These are phyloP conservation scores for Malassezia dermatis DNA, from an alignment of 1,284 basidiomycete species.

Conservation along the genomic window DNA sequence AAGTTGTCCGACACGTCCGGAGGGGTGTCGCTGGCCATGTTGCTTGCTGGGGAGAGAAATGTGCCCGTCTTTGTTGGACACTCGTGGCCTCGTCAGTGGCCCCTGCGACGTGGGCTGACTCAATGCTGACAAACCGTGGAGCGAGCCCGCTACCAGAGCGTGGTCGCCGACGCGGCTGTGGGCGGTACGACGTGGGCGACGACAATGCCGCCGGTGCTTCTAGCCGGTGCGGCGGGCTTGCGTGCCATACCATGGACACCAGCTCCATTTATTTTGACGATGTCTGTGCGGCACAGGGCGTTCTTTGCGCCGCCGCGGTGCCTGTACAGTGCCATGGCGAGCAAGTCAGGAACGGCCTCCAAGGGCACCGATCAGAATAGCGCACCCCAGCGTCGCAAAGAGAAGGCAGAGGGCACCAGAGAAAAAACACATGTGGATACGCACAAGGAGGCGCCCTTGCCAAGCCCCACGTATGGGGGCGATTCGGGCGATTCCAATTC, in stretches of 20 bases:
- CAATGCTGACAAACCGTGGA: not conserved
- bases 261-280: not conserved
- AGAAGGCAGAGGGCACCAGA: not conserved
- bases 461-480: not conserved
- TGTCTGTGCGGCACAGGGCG: not conserved
- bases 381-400: not conserved
- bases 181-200: not conserved
- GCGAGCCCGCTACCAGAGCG: not conserved
- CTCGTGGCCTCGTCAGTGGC: not conserved
- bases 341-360: not conserved
- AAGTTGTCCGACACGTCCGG: conserved; percentile 11
- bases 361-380: not conserved
- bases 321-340: not conserved
- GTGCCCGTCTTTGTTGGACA: not conserved
- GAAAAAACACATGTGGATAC: not conserved
- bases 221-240: not conserved
- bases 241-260: not conserved
- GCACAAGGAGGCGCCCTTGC: not conserved
- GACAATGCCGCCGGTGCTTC: not conserved
- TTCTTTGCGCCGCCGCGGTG: not conserved
- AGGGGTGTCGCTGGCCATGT: conserved; percentile 1
- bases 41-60: not conserved
- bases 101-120: conserved; percentile 8
- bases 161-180: not conserved
- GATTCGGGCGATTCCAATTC: not conserved